phyloP scores from a whole-genome alignment of 768 basidiomycete species.

The Boletus eberwhitei region DNA sequence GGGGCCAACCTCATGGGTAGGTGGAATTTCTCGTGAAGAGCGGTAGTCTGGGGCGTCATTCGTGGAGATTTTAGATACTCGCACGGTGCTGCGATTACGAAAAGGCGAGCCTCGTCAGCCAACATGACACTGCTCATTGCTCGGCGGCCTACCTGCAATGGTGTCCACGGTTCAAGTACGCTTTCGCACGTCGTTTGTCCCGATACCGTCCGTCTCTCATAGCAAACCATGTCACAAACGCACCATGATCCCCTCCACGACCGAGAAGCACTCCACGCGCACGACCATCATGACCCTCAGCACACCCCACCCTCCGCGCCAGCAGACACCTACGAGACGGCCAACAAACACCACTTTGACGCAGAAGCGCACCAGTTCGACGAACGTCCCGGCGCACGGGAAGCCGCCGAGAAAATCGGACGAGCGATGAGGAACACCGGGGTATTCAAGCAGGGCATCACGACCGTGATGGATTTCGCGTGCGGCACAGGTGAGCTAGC shows the following conservation, averaged over 20 bases:
- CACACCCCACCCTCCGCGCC: neutral
- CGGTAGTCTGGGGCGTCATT: no score
- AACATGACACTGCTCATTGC: no score
- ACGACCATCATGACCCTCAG: neutral
- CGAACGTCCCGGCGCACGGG: slow-evolving; percentile 15
- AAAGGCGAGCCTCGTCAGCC: no score
- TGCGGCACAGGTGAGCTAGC: slow-evolving; percentile 59
- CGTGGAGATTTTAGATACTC: no score
- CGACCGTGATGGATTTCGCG: slow-evolving; percentile 68
- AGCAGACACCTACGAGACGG: slow-evolving; percentile 14
- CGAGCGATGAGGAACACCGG: slow-evolving; percentile 35
- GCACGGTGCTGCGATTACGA: no score
- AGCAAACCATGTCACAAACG: neutral
- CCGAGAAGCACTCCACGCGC: neutral
- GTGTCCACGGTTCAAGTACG: no score
- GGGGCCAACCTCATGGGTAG: no score
- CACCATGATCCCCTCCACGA: neutral
- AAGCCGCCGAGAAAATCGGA: slow-evolving; percentile 23
- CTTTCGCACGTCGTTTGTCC: no score
- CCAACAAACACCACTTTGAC: slow-evolving; percentile 28
- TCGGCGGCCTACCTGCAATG: no score
- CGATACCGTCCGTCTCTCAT: neutral
- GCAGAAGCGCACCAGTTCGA: slow-evolving; percentile 24
- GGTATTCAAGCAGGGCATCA: slow-evolving; percentile 51
- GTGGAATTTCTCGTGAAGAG: no score